Evolutionary conservation across 306 rosid genomes (phyloP), one percentile per base, ranked within the genome.

Genomic region (Sindora glabra): DNA sequence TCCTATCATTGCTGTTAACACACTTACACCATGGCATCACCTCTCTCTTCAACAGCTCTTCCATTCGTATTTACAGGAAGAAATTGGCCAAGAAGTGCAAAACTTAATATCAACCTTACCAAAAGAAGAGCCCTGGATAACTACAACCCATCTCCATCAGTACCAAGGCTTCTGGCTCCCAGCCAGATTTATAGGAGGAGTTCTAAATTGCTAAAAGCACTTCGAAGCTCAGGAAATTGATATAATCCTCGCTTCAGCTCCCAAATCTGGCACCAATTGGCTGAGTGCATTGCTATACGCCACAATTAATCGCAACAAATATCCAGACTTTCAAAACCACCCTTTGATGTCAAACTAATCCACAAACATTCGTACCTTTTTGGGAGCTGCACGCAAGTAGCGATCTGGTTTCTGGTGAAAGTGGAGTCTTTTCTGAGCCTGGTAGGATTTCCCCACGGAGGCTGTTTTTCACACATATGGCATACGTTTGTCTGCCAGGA

Each of bases 201-300:
- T 26, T 50, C 22, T 75, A 0, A 8, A 64, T 0, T 42, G 25
- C 47, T 65, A 70, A 22, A 64, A 64, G 29, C 48, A 75, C 41
- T 75, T 75, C 65, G 23, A 59, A 18, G 56, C 80, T 26, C 37
- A 10, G 1, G 51, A 70, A 13, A 5, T 54, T 1, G 76, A 69
- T 23, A 44, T 75, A 10, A 13, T 75, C 27, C 72, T 75, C 3
- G 69, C 26, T 14, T 25, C 64, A n/a, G 23, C 38, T 44, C 72
- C 69, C 15, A 76, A 71, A 60, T 40, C 77, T 4, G 77, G 81
- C 22, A 76, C 74, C 42, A 76, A 73, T 9, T 76, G 81, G 81
- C 53, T 71, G 7, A 65, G 66, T 42, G 71, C 77, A 5, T 16
- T 75, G 3, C 8, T 34, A 8, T 76, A 65, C 38, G 36, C 74